These are phyloP conservation scores for Grosmannia clavigera DNA, from an alignment of 2,329 filamentous ascomycete genomes.

Conservation along the genomic window DNA sequence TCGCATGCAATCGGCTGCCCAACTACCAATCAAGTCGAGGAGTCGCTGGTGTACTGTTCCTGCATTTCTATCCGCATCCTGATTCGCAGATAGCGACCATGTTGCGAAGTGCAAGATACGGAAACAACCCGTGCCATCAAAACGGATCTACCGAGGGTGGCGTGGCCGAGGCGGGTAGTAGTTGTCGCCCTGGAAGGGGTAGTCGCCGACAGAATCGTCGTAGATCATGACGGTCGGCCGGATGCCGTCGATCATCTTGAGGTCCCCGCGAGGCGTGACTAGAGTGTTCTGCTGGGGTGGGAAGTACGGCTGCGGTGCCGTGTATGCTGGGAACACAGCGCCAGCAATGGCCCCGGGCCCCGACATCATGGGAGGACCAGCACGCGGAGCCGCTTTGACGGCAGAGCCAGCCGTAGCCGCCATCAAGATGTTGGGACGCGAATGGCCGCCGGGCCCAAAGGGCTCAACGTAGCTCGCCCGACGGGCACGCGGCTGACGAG, in stretches of 20 bases:
- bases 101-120: no score
- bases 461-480: conserved; percentile 18
- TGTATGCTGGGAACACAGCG: neutral
- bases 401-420: neutral
- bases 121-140: no score
- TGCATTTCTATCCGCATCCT: no score
- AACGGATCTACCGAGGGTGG: neutral
- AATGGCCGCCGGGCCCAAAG: conserved; percentile 15
- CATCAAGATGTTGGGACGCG: neutral
- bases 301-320: neutral
- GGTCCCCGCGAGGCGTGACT: neutral
- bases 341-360: neutral
- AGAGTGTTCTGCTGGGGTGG: neutral
- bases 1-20: no score
- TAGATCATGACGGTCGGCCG: neutral
- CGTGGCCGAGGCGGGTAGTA: neutral
- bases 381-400: neutral
- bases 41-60: no score
- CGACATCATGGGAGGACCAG: neutral
- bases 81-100: no score
- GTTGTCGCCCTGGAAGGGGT: neutral
- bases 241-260: neutral
- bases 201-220: neutral
- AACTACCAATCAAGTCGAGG: no score
- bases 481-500: conserved; percentile 9